Evolutionary conservation across 1,284 basidiomycete genomes (phyloP).

Genomic region (Ustilago sp.): DNA sequence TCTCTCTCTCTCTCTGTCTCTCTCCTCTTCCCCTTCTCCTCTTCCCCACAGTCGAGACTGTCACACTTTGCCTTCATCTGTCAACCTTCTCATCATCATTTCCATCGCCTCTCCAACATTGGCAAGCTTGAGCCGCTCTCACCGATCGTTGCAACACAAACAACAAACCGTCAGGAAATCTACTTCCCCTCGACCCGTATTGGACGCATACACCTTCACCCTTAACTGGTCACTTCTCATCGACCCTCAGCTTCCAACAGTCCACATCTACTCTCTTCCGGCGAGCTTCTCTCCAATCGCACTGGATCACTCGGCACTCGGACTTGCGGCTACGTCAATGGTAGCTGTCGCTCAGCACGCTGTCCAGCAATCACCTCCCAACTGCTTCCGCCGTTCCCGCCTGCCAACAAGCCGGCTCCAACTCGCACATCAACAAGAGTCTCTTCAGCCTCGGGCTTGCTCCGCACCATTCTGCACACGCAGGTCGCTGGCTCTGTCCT

Average conservation of each 20-base stretch:
- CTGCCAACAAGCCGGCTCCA: conserved; percentile 29
- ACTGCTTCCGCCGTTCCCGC: background rate
- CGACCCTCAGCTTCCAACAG: background rate
- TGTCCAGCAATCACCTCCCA: background rate
- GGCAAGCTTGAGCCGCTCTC: background rate
- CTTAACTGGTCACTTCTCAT: background rate
- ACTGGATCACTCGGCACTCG: background rate
- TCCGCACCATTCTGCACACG: conserved; percentile 50
- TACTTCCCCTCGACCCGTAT: background rate
- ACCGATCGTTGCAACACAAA: too few species aligned
- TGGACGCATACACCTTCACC: background rate
- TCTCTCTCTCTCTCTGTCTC: too few species aligned
- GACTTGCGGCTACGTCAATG: background rate
- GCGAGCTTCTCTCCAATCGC: too few species aligned
- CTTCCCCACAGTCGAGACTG: too few species aligned
- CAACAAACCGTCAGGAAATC: too few species aligned
- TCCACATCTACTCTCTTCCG: background rate
- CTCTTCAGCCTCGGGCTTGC: conserved; percentile 14
- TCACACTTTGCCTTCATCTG: background rate
- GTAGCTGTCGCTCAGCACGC: background rate
- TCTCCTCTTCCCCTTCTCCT: too few species aligned
- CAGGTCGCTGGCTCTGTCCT: conserved; percentile 19
- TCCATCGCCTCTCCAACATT: background rate
- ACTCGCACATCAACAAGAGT: background rate
- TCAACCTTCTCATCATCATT: background rate